Conservation (phyloP, 2,329 filamentous ascomycete species). For the Hymenoscyphus fraxineus region DNA sequence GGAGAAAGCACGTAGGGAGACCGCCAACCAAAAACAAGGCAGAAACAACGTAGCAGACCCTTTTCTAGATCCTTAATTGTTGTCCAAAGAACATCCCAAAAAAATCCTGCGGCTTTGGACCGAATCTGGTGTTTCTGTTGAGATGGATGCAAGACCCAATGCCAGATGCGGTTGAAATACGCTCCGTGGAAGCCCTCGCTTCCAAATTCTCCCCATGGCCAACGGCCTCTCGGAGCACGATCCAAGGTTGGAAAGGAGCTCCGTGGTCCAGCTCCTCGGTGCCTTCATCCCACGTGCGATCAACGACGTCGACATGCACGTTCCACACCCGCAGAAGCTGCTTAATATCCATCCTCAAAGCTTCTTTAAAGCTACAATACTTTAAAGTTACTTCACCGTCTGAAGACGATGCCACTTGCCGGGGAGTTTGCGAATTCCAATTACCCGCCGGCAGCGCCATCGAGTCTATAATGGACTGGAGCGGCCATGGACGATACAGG, state of each 20-base stretch:
- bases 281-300: slow-evolving; percentile 3
- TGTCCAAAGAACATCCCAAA: not conserved
- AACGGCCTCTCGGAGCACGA: slow-evolving; percentile 1
- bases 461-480: not conserved
- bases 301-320: not conserved
- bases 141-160: not conserved
- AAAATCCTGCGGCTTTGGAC: no score
- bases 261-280: slow-evolving; percentile 2
- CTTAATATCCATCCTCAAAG: not conserved
- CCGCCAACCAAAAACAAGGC: not conserved
- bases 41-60: not conserved
- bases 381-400: not conserved
- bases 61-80: not conserved
- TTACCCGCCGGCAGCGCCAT: not conserved
- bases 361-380: not conserved
- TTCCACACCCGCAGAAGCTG: slow-evolving; percentile 1
- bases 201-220: slow-evolving; percentile 1
- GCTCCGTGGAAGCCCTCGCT: not conserved
- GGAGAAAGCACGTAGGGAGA: not conserved
- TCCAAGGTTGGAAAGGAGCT: not conserved
- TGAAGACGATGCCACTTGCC: not conserved
- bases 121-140: not conserved
- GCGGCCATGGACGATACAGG: not conserved
- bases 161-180: not conserved
- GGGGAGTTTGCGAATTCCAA: not conserved